phyloP scores from a whole-genome alignment of 768 basidiomycete species.

The Cyclocybe aegerita region DNA sequence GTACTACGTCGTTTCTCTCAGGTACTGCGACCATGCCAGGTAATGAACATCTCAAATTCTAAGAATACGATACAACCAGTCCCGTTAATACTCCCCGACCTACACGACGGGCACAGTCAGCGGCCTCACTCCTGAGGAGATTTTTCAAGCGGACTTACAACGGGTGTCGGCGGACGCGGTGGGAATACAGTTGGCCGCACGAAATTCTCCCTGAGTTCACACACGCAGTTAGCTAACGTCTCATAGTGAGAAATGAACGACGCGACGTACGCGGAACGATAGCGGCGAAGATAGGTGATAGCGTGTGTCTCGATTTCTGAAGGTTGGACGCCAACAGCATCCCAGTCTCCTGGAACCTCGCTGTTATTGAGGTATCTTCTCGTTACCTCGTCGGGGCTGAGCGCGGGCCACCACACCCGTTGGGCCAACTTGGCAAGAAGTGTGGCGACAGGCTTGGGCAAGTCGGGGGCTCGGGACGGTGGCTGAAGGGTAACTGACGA shows the following conservation, averaged over 20 bases:
- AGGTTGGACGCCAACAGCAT: constrained; percentile 74
- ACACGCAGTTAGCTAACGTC: constrained; percentile 3
- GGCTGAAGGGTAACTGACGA: constrained; percentile 77
- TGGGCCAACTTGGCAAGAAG: constrained; percentile 61
- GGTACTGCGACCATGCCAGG: too few relatives aligned
- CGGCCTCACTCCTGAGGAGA: constrained; percentile 7
- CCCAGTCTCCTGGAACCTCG: constrained; percentile 78
- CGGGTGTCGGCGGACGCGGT: constrained; percentile 35
- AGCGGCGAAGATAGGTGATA: constrained; percentile 86
- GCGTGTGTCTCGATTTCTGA: constrained; percentile 85
- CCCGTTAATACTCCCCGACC: constrained; percentile 25
- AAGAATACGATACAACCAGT: neutral
- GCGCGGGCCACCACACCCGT: constrained; percentile 87
- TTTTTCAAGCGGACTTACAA: constrained; percentile 28
- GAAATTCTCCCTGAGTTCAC: constrained; percentile 54
- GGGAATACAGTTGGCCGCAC: constrained; percentile 68
- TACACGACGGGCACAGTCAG: constrained; percentile 9
- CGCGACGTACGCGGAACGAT: constrained; percentile 78
- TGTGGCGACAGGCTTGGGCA: constrained; percentile 75
- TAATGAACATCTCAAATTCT: too few relatives aligned
- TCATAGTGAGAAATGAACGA: too few relatives aligned
- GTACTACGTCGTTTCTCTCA: constrained; percentile 1
- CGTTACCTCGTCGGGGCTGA: constrained; percentile 88
- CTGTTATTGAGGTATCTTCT: constrained; percentile 86
- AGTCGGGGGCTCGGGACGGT: constrained; percentile 65